Evolutionary conservation across 2,329 filamentous ascomycete species (phyloP).

Genomic region (Ophidiomyces ophidiicola): DNA sequence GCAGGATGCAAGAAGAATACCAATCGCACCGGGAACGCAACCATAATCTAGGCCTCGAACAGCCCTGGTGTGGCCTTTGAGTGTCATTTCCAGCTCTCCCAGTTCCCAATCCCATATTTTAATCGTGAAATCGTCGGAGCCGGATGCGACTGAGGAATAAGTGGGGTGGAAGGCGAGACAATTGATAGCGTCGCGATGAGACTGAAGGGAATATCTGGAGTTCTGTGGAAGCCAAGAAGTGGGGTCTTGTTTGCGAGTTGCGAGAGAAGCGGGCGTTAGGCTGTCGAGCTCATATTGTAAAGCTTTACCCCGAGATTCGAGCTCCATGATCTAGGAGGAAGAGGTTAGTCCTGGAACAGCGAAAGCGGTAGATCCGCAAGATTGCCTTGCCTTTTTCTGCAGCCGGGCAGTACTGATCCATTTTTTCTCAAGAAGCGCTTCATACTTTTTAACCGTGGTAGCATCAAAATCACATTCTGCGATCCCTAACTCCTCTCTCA

Average conservation of each 20-base stretch:
- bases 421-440: conserved; percentile 89
- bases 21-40: conserved; percentile 66
- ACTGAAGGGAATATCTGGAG: conserved; percentile 69
- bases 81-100: conserved; percentile 75
- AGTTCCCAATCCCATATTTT: conserved; percentile 97
- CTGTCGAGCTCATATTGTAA: conserved; percentile 76
- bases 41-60: conserved; percentile 85
- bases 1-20: conserved; percentile 68
- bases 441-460: conserved; percentile 80
- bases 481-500: conserved; percentile 66
- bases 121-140: conserved; percentile 87
- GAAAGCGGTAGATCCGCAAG: not conserved
- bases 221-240: conserved; percentile 73
- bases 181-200: conserved; percentile 67
- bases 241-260: conserved; percentile 71
- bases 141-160: conserved; percentile 80
- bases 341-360: not conserved
- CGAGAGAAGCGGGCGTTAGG: conserved; percentile 65
- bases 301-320: conserved; percentile 60
- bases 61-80: conserved; percentile 83
- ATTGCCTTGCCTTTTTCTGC: conserved; percentile 82
- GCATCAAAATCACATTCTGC: conserved; percentile 57
- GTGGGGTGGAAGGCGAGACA: conserved; percentile 86
- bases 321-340: conserved; percentile 68
- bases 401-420: conserved; percentile 91